Evolutionary conservation across 371 early-diverging fungal species (phyloP).

Genomic region (Capillidium heterosporum): DNA sequence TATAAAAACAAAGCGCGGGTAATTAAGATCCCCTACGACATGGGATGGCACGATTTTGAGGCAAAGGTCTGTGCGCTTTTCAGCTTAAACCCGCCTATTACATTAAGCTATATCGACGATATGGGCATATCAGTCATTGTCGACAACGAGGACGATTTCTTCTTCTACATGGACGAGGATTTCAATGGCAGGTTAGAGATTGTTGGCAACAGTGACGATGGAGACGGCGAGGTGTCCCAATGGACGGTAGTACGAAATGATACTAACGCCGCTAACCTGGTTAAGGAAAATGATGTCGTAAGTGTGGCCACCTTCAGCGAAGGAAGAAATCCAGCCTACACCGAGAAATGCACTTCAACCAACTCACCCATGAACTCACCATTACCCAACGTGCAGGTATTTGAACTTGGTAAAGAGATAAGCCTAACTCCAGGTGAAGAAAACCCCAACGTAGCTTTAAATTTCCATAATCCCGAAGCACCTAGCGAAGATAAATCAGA

Average conservation of each 20-base stretch:
- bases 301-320: background rate
- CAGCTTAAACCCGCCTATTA: background rate
- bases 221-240: background rate
- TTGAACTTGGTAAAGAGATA: no score
- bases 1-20: background rate
- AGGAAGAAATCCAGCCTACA: no score
- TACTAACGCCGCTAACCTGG: no score
- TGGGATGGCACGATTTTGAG: background rate
- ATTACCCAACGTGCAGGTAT: no score
- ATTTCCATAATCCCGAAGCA: no score
- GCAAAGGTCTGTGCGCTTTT: background rate
- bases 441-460: no score
- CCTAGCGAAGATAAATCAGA: no score
- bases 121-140: constrained; percentile 1
- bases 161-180: background rate
- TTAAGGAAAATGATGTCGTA: background rate
- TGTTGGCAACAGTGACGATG: background rate
- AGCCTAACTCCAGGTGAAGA: no score
- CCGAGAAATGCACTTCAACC: no score
- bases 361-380: no score
- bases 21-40: background rate
- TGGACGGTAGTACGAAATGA: constrained; percentile 2
- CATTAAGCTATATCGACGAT: background rate
- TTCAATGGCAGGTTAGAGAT: background rate
- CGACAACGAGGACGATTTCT: constrained; percentile 1